Evolutionary conservation across 2,329 filamentous ascomycete genomes (phyloP), one percentile per base, ranked within the genome.

Genomic region (Ambrosiella cleistominuta): DNA sequence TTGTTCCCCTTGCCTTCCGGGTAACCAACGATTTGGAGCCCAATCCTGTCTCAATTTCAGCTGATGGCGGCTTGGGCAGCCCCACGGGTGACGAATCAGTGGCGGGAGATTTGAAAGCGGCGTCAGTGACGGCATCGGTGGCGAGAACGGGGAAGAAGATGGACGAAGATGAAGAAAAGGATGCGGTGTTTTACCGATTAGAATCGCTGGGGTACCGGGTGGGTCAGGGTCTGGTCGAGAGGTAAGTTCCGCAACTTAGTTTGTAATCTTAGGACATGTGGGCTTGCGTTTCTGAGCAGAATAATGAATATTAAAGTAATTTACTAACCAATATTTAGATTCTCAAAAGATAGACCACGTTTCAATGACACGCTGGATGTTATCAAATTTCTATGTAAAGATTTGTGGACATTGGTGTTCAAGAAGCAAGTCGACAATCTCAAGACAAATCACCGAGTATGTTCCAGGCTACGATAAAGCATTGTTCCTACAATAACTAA

Each of bases 381-480:
- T 54, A 98, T 98, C 69, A 98, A 98, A 70, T 97, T 98, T 67
- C 76, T 98, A 54, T 98, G 93, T 79, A 98, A 98, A 74, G 93
- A 98, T 69, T 77, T 98, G 50, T 98, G 93, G 93, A 89, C 82
- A 39, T 76, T 97, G 17, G 80, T 96, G 13, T 98, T 96, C 70
- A 80, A 87, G 68, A 98, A 98, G 72, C 94, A 97, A 70, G 88
- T 98, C 66, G 93, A 98, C 71, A 98, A 98, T 68, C 77, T 98
- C 52, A 98, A 98, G 72, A 98, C 93, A 7, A 98, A 98, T 68
- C 93, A 98, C 69, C 77, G 93, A 65, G 85, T 88, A 73, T 15
- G 75, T 11, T 52, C 17, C 15, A 17, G 27, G 52, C 42, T 44
- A 8, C 15, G 13, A 15, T 47, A 35, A 27, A n/a, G 8, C 11